Conservation (phyloP, 1,284 basidiomycete genomes). For the Cryptococcus maquisensis region DNA sequence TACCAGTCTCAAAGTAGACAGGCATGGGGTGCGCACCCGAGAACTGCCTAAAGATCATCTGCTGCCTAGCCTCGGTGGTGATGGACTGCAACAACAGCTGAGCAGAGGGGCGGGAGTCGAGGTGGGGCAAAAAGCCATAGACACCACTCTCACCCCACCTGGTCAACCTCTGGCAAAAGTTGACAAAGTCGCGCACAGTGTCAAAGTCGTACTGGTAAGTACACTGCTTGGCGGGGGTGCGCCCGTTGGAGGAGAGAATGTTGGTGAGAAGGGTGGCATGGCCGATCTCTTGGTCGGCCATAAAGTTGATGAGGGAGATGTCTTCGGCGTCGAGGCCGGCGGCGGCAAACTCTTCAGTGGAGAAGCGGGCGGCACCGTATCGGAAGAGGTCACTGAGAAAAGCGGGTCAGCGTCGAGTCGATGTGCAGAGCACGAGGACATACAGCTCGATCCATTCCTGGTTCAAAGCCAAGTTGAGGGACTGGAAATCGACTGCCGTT, state of each 20-base stretch:
- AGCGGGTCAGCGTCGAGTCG: not conserved
- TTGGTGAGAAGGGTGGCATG: constrained; percentile 40
- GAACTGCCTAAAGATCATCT: constrained; percentile 65
- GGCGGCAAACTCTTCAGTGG: constrained; percentile 56
- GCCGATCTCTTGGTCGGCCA: constrained; percentile 44
- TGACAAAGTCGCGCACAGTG: constrained; percentile 59
- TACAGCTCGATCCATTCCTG: constrained; percentile 54
- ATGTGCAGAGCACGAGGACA: not conserved
- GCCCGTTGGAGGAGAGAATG: constrained; percentile 30
- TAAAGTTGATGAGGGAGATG: constrained; percentile 49
- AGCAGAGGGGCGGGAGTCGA: constrained; percentile 59
- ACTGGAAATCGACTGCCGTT: constrained; percentile 57
- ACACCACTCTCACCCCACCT: constrained; percentile 58
- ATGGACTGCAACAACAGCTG: constrained; percentile 59
- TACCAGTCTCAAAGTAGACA: constrained; percentile 46
- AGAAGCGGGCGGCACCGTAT: constrained; percentile 57
- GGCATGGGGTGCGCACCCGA: constrained; percentile 62
- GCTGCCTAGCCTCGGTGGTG: constrained; percentile 63
- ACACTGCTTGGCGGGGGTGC: constrained; percentile 50
- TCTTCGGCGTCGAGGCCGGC: constrained; percentile 58
- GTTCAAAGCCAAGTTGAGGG: constrained; percentile 57
- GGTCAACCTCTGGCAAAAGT: constrained; percentile 59
- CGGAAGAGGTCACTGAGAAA: not conserved
- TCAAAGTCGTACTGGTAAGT: constrained; percentile 61
- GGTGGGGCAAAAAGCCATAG: constrained; percentile 51